These are phyloP conservation scores for Helicostylum pulchrum DNA, from an alignment of 192 early-diverging fungal genomes.

Conservation along the genomic window DNA sequence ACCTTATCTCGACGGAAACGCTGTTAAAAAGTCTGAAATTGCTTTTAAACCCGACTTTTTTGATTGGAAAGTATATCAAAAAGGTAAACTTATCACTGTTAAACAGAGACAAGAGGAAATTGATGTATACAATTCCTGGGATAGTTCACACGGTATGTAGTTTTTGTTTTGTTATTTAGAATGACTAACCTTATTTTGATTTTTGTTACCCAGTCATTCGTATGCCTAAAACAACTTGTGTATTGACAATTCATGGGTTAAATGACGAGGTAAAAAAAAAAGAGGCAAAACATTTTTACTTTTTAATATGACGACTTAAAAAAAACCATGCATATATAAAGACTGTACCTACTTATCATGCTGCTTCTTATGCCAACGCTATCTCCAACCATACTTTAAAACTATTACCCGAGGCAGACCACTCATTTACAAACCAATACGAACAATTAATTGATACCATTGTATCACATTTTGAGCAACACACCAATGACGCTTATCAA, in stretches of 20 bases:
- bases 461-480: constrained; percentile 35
- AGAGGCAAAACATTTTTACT: neutral
- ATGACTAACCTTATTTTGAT: neutral
- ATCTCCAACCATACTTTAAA: constrained; percentile 41
- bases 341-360: constrained; percentile 47
- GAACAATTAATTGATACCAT: constrained; percentile 38
- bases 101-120: constrained; percentile 21
- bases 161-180: neutral
- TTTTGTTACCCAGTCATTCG: constrained; percentile 34
- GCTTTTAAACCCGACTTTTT: constrained; percentile 22
- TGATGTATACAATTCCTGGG: constrained; percentile 23
- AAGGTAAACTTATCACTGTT: constrained; percentile 9
- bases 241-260: constrained; percentile 52
- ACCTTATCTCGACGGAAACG: constrained; percentile 21
- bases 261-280: constrained; percentile 41
- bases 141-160: constrained; percentile 22
- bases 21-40: constrained; percentile 10
- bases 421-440: constrained; percentile 38
- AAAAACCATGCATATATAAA: constrained; percentile 1
- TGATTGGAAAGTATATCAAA: constrained; percentile 17
- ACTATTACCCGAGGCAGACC: constrained; percentile 46
- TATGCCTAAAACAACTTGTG: constrained; percentile 45
- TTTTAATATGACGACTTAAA: neutral
- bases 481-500: constrained; percentile 21
- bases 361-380: constrained; percentile 37